Evolutionary conservation across 2,329 filamentous ascomycete genomes (phyloP).

Genomic region (Colletotrichum higginsianum): DNA sequence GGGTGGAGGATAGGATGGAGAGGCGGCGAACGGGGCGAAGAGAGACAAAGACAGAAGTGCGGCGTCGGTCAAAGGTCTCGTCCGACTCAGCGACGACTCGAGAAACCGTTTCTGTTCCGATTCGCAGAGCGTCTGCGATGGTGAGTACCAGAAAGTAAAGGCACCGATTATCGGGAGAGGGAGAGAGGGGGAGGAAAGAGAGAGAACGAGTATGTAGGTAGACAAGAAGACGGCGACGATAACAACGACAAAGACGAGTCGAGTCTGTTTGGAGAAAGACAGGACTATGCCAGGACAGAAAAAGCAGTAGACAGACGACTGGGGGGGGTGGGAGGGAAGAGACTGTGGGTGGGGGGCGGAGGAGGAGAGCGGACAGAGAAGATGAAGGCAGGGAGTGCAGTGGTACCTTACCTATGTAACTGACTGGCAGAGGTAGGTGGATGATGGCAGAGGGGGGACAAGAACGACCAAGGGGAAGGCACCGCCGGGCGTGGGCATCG

Average conservation of each 20-base stretch:
- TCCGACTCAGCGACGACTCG: conserved; percentile 24
- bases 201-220: background rate
- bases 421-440: background rate
- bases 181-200: background rate
- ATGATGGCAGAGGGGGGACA: background rate
- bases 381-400: background rate
- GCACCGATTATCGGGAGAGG: background rate
- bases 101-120: conserved; percentile 35
- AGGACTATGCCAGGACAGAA: conserved; percentile 24
- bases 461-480: background rate
- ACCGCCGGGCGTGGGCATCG: conserved; percentile 3
- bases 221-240: background rate
- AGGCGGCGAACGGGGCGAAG: background rate
- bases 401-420: background rate
- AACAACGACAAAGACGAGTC: conserved; percentile 14
- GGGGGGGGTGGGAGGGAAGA: conserved; percentile 4
- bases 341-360: background rate
- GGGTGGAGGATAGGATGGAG: background rate
- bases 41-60: conserved; percentile 10
- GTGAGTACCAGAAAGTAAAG: background rate
- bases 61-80: conserved; percentile 26
- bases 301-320: conserved; percentile 17
- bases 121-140: conserved; percentile 34
- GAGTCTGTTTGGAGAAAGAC: conserved; percentile 22
- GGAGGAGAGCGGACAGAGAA: conserved; percentile 7